Evolutionary conservation across 2,329 filamentous ascomycete species (phyloP), one percentile per base, ranked within the genome.

Genomic region (Pestalotiopsis sp.): DNA sequence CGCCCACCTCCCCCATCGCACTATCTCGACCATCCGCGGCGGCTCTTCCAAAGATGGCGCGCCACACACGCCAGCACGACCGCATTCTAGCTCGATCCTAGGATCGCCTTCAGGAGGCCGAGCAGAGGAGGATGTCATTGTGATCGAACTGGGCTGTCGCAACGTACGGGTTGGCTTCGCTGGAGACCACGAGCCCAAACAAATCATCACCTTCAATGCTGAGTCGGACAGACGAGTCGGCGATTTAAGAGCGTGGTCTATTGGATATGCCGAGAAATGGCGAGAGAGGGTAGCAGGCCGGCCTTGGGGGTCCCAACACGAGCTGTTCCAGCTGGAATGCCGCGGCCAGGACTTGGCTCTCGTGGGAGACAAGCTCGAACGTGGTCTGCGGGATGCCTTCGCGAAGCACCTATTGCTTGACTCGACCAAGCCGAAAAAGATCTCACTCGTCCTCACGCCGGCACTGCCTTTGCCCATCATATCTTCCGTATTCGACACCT

Each of bases 291-390:
- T 81, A 49, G 77, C 80, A n/a, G 83, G 81, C 0, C 81, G 84
- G 65, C 80, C 82, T 3, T 94, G 92, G 91, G 88, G 88, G 6
- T 80, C 84, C 31, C 87, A 90, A 11, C 83, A 89, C 73, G 90
- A 98, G 83, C 84, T 98, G 56, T 99, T 95, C 91, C 87, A 87
- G 68, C 87, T 89, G 73, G 93, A 98, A 77, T 75, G 97, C 69
- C 87, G 90, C 66, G 84, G 89, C 11, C 78, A 93, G 13, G 93
- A 98, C 75, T 78, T 97, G 69, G 93, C 91, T 0, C 82, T 98
- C 61, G 88, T 98, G 0, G 90, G 92, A 71, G 95, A 98, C 78
- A 95, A 93, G 80, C 86, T 99, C 66, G 96, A 98, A 79, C 87
- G 94, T 66, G 89, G 91, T 6, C 81, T 98, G 74, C 87, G 94